phyloP scores from a whole-genome alignment of 257 asterid genomes.

The Solanum chiquidenum region DNA sequence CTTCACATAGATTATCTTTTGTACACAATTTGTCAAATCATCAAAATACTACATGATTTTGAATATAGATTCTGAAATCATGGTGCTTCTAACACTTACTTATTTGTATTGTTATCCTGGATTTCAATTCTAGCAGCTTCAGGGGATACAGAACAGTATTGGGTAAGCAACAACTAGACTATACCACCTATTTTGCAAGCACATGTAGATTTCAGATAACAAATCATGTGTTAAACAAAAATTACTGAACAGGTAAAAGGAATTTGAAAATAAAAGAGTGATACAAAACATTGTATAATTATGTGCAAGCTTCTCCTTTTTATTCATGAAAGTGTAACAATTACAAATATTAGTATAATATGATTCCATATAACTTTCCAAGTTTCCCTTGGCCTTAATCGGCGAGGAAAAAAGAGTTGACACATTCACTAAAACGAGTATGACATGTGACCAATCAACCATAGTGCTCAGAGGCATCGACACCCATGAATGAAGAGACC shows the following conservation, averaged over 20 bases:
- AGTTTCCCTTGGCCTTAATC: background rate
- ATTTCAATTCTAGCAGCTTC: background rate
- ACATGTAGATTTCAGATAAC: background rate
- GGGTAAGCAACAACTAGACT: background rate
- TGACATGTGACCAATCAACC: background rate
- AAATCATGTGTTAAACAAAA: background rate
- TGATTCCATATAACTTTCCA: background rate
- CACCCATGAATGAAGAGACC: background rate
- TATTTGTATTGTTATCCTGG: background rate
- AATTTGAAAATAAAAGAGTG: background rate
- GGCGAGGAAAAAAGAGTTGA: background rate
- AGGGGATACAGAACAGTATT: background rate
- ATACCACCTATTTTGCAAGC: background rate
- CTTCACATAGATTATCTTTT: too few relatives aligned
- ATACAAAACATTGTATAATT: background rate
- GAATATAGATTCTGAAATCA: background rate
- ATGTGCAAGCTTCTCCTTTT: background rate
- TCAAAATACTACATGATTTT: background rate
- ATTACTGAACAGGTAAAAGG: background rate
- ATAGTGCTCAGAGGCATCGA: background rate
- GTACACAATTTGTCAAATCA: background rate
- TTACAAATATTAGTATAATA: background rate
- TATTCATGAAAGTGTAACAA: background rate
- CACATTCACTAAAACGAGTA: background rate
- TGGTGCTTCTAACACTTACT: background rate